phyloP scores from a whole-genome alignment of 352 stramenopile species.

The Phytophthora sp. region DNA sequence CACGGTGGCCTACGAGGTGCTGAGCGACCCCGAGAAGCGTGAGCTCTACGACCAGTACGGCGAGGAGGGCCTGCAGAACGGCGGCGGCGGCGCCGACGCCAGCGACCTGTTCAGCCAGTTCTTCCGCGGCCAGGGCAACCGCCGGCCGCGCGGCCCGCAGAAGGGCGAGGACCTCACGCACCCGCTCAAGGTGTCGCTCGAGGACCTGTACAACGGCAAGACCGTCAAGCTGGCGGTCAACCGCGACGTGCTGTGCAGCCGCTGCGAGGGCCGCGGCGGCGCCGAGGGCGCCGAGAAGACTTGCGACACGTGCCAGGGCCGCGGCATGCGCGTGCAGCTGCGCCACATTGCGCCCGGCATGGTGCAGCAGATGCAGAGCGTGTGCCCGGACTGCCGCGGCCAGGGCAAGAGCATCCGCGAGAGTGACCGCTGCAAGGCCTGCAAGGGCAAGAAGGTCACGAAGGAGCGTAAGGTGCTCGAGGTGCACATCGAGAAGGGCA shows the following conservation, averaged over 20 bases:
- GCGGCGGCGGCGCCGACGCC: conserved; percentile 66
- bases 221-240: conserved; percentile 98
- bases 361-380: conserved; percentile 97
- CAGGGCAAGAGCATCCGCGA: conserved; percentile 96
- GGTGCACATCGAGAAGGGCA: conserved; percentile 98
- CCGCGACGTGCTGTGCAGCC: conserved; percentile 91
- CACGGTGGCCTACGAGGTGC: conserved; percentile 96
- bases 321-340: conserved; percentile 95
- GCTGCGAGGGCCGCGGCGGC: conserved; percentile 90
- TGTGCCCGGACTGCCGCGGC: conserved; percentile 94
- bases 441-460: conserved; percentile 94
- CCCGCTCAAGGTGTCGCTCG: conserved; percentile 96
- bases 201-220: conserved; percentile 99
- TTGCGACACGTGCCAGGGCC: conserved; percentile 95
- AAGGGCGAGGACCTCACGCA: conserved; percentile 97
- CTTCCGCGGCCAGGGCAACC: conserved; percentile 88
- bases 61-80: conserved; percentile 97
- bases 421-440: conserved; percentile 92
- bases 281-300: conserved; percentile 94
- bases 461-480: conserved; percentile 99
- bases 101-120: conserved; percentile 98
- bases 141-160: conserved; percentile 83
- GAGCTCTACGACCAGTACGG: conserved; percentile 96
- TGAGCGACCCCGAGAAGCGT: conserved; percentile 93
- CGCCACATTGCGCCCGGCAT: conserved; percentile 98